Evolutionary conservation across 2,329 filamentous ascomycete species (phyloP), one percentile per base, ranked within the genome.

Genomic region (Immersiporthe knoxdaviesiana): DNA sequence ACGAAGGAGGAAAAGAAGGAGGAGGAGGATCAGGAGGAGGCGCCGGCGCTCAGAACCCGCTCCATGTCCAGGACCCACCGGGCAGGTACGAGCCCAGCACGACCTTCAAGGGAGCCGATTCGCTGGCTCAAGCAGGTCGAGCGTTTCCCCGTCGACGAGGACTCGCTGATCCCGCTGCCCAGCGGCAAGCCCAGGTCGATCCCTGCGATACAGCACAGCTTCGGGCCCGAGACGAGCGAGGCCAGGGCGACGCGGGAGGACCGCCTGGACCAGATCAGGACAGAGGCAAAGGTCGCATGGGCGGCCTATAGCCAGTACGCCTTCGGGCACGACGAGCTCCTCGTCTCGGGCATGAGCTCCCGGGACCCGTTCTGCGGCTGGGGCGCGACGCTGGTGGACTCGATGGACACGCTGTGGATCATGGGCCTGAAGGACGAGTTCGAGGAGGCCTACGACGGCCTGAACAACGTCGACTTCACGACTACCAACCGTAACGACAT

Each of bases 351-450:
- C 35, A 83, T 95, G 12, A 87, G 88, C 39, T 90, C 90, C 65
- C 87, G 88, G 24, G 92, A 97, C 76, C 92, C 93, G 0, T 98
- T 98, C 79, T 95, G 93, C 76, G 93, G 92, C 63, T 97, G 94
- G 94, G 92, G 92, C 24, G 94, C 94, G 21, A 97, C 94, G 0
- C 78, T 97, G 71, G 92, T 97, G 6, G 94, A 97, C 81, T 84
- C 88, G 1, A 81, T 95, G 65, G 93, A 97, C 76, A 94, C 93
- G 0, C 83, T 97, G 2, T 97, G 92, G 91, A 94, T 97, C 74
- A 94, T 95, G 87, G 92, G 88, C 35, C 76, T 97, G 77, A 87
- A 87, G 74, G 85, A 91, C 0, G 92, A 97, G 74, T 97, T 97
- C 75, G 88, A 93, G 69, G 90, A 93, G 71, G 93, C 93, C 1